phyloP scores from a whole-genome alignment of 192 early-diverging fungal genomes.

The Umbelopsis vinacea region DNA sequence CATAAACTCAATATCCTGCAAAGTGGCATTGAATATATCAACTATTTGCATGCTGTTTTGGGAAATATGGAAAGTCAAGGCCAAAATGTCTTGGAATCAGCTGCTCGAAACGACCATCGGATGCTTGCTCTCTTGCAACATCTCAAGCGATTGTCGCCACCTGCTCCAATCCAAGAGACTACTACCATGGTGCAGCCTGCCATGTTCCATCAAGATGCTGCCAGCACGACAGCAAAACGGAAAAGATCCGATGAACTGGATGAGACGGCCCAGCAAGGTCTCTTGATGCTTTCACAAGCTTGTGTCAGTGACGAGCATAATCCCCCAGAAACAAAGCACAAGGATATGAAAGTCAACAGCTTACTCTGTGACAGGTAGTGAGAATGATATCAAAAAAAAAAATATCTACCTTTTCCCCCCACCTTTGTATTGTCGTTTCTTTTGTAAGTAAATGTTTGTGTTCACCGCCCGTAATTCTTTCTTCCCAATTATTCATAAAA shows the following conservation, averaged over 20 bases:
- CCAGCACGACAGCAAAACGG: not conserved
- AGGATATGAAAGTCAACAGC: not conserved
- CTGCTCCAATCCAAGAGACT: not conserved
- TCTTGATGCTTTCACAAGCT: not conserved
- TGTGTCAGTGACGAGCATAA: not conserved
- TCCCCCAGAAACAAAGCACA: not conserved
- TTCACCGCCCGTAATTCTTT: too few species aligned
- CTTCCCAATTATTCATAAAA: too few species aligned
- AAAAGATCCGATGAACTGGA: not conserved
- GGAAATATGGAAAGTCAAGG: not conserved
- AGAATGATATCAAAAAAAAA: too few species aligned
- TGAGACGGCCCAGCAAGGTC: not conserved
- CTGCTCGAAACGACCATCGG: not conserved
- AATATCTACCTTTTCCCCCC: not conserved
- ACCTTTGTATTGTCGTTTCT: not conserved
- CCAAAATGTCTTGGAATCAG: not conserved
- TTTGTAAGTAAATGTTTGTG: too few species aligned
- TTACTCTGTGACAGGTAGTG: not conserved
- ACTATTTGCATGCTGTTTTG: slow-evolving; percentile 42
- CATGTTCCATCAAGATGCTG: not conserved
- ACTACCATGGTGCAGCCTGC: not conserved
- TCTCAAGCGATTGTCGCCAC: not conserved
- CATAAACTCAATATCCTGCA: slow-evolving; percentile 68
- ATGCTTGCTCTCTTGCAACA: slow-evolving; percentile 4
- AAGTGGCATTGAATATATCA: slow-evolving; percentile 67